Base-by-base conservation (phyloP, 2,329 filamentous ascomycete species). In the Aspergillus carbonarius region DNA sequence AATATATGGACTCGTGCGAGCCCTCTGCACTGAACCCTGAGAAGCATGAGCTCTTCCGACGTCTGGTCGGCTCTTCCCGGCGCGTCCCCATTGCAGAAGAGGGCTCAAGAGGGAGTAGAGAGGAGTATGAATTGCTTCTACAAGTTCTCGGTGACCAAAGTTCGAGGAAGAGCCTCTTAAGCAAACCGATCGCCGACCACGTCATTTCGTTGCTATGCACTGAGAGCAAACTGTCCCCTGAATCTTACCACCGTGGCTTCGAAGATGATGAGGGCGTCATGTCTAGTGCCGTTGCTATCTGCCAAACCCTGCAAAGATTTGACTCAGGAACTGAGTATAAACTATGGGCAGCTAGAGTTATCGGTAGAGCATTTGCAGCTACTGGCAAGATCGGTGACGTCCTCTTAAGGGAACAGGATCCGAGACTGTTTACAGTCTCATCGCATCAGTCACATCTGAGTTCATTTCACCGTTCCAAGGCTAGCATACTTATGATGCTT, bases 301-400 rank as follows among this genome's bases (percentile, higher is more conserved):
- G 89, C 88, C 87, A 88, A 70, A 92, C 90, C 42, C 90, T 92
- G 65, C 82, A 84, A 58, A 81, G 84, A n/a, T 79, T 83, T 37
- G 78, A 83, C 1, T 79, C 88, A 15, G 89, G 87, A 57, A 78
- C 84, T 25, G 83, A 86, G 15, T 97, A 95, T 71, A 78, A 92
- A 0, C 79, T 90, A 1, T 99, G 96, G 96, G 90, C 91, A 46
- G 93, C 91, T 3, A 85, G 88, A 62, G 89, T 93, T 2, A 81
- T 98, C 46, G 95, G 96, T 7, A 85, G 92, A 70, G 88, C 91
- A 0, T 98, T 93, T 74, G 87, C 89, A 39, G 84, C 90, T 15
- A 90, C 87, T 27, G 92, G 92, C 1, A 81, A 85, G 55, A 64
- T 87, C 80, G 66, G 76, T 73, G 62, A 81, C 74, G 66, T 74